Percentiles rank a stretch among this genome's conserved stretches.
These are phyloP conservation scores for Pseudogymnoascus sp. DNA, from an alignment of 2,329 filamentous ascomycete species.

Conservation along the genomic window DNA sequence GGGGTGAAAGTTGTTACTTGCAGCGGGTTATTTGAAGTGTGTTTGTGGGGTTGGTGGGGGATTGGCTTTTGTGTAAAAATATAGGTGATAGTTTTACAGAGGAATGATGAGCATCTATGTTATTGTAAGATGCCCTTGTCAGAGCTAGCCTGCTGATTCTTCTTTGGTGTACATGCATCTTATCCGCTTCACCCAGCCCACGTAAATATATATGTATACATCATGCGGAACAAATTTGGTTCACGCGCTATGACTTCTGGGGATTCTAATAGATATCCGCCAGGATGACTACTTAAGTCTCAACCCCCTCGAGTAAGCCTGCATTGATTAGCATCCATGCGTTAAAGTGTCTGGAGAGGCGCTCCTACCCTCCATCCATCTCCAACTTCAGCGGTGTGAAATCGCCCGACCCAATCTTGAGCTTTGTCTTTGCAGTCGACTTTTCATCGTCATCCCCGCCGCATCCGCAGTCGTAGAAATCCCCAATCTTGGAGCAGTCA, in stretches of 20 bases:
- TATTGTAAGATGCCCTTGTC: neutral
- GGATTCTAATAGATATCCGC: neutral
- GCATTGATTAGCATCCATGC: neutral
- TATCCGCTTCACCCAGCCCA: neutral
- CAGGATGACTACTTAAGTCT: neutral
- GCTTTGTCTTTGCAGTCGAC: conserved; percentile 27
- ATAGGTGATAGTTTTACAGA: conserved; percentile 8
- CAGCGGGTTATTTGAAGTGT: conserved; percentile 7
- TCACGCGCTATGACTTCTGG: neutral
- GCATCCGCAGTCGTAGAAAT: conserved; percentile 65
- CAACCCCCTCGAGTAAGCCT: neutral
- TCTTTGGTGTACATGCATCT: neutral
- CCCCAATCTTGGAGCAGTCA: conserved; percentile 59
- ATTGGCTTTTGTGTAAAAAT: conserved; percentile 7
- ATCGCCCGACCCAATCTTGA: conserved; percentile 23
- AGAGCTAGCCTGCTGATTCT: neutral
- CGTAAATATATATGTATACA: neutral
- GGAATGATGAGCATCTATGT: neutral
- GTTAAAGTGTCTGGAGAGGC: conserved; percentile 23
- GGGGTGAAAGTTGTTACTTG: conserved; percentile 4
- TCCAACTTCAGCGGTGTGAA: conserved; percentile 27
- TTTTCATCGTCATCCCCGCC: conserved; percentile 50
- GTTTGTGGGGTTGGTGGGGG: neutral
- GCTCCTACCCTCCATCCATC: conserved; percentile 21
- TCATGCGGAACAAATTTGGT: neutral